Conservation (phyloP, 2,329 filamentous ascomycete genomes). For the Metarhizium robertsii region DNA sequence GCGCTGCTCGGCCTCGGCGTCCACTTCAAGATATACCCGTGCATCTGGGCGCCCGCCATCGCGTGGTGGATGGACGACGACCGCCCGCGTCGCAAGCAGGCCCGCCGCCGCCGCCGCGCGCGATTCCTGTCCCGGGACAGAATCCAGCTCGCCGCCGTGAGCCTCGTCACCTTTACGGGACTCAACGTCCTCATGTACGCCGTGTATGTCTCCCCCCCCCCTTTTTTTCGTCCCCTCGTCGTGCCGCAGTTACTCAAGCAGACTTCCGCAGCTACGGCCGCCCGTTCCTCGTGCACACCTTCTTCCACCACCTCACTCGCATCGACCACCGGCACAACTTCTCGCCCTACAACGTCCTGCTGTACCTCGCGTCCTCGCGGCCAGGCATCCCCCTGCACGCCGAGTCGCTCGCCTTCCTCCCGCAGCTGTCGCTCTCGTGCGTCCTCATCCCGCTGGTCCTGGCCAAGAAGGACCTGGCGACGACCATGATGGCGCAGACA, state of each 20-base stretch:
- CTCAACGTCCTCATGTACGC: conserved; percentile 75
- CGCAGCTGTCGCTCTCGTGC: conserved; percentile 74
- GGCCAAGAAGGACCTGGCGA: conserved; percentile 72
- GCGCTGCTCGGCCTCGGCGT: conserved; percentile 72
- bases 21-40: conserved; percentile 98
- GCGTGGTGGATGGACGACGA: conserved; percentile 69
- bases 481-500: conserved; percentile 86
- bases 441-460: conserved; percentile 65
- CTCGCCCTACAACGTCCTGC: conserved; percentile 85
- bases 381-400: conserved; percentile 37
- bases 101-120: not conserved
- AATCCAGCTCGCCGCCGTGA: conserved; percentile 50
- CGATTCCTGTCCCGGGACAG: conserved; percentile 45
- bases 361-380: conserved; percentile 73
- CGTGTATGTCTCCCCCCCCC: conserved; percentile 40
- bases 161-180: conserved; percentile 60
- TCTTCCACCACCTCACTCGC: conserved; percentile 82
- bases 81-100: conserved; percentile 15
- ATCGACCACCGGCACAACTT: conserved; percentile 98
- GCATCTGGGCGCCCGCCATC: conserved; percentile 81
- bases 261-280: conserved; percentile 54
- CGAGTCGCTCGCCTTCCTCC: conserved; percentile 79
- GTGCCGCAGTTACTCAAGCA: conserved; percentile 5
- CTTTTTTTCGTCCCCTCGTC: not conserved
- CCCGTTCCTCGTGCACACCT: conserved; percentile 83